Evolutionary conservation across 805 yeast genomes (phyloP), one percentile per base, ranked within the genome.

Genomic region (Metschnikowia cubensis): DNA sequence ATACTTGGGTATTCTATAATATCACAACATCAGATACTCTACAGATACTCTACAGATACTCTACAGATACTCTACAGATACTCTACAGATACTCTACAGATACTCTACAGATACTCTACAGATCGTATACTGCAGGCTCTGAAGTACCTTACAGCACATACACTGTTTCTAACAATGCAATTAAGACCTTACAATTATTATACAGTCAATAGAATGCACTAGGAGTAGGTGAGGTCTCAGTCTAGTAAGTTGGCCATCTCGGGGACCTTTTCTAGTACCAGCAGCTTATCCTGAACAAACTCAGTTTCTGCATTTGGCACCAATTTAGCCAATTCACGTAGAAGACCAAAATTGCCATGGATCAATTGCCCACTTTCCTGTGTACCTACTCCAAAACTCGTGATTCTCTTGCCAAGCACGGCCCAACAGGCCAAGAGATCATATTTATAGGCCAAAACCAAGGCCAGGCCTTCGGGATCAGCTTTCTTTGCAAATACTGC

Each of bases 341-440:
- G 38, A 14, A 45, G 43, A 8, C 6, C 13, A 6, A 45, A 15
- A 33, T 52, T 52, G 18, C 33, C 36, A 25, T 6, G 35, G 2
- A 53, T 6, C 1, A 50, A 20, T 2, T 11, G 17, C 0, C 13
- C 25, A 4, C 47, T 49, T 6, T 33, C 39, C 2, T 37, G 7
- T 1, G 50, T 29, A 3, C 60, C 60, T 3, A 53, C 56, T 1
- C 52, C 52, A 35, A 45, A 55, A 35, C 38, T 51, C 11, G 37
- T 41, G 10, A 44, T 34, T 21, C 60, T 34, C 39, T 47, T 51
- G 22, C 34, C 49, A 14, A 65, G 35, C 5, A 71, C 60, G 3
- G 59, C 50, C 77, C 77, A 73, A 3, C 68, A 59, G 2, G 66
- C 76, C 37, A 73, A 38, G 6, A 70, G 60, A 50, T 73, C 77